Percentiles rank a stretch among this genome's conserved stretches.
These are phyloP conservation scores for Wickerhamomyces sp. DNA, from an alignment of 1,139 yeast genomes.

Conservation along the genomic window DNA sequence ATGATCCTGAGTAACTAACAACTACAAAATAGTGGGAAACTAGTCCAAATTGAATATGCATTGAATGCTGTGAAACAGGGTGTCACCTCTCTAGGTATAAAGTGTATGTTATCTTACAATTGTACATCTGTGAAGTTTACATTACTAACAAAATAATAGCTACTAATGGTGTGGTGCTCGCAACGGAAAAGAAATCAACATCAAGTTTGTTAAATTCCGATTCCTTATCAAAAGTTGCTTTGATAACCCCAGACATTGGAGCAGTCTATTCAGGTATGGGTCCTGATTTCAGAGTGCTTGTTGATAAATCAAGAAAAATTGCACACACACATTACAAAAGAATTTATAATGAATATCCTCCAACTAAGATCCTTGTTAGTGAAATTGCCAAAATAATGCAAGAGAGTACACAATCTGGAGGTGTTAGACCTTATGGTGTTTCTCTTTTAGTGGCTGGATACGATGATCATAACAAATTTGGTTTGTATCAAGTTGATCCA, in stretches of 20 bases:
- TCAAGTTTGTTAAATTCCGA: conserved; percentile 75
- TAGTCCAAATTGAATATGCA: conserved; percentile 97
- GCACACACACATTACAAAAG: conserved; percentile 93
- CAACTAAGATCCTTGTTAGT: conserved; percentile 88
- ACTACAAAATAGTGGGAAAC: conserved; percentile 65
- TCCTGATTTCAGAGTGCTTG: conserved; percentile 93
- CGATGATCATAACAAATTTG: conserved; percentile 77
- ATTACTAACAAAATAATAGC: conserved; percentile 32
- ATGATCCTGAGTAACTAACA: conserved; percentile 5
- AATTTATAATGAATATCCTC: conserved; percentile 94
- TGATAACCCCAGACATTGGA: conserved; percentile 92
- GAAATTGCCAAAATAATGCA: conserved; percentile 97
- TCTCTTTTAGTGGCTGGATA: conserved; percentile 91
- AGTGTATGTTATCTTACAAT: conserved; percentile 26
- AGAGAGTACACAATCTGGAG: conserved; percentile 97
- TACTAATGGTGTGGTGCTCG: conserved; percentile 92
- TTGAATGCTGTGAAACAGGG: conserved; percentile 97
- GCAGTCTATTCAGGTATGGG: conserved; percentile 99
- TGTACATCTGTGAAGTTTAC: too few relatives aligned
- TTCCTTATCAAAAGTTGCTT: conserved; percentile 71
- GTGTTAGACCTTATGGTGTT: conserved; percentile 95
- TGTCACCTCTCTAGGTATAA: conserved; percentile 93
- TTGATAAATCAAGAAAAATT: conserved; percentile 88
- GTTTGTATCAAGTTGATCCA: conserved; percentile 95
- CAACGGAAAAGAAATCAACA: conserved; percentile 89